Conservation (phyloP, 2,329 filamentous ascomycete genomes). For the Didymellaceae sp. region DNA sequence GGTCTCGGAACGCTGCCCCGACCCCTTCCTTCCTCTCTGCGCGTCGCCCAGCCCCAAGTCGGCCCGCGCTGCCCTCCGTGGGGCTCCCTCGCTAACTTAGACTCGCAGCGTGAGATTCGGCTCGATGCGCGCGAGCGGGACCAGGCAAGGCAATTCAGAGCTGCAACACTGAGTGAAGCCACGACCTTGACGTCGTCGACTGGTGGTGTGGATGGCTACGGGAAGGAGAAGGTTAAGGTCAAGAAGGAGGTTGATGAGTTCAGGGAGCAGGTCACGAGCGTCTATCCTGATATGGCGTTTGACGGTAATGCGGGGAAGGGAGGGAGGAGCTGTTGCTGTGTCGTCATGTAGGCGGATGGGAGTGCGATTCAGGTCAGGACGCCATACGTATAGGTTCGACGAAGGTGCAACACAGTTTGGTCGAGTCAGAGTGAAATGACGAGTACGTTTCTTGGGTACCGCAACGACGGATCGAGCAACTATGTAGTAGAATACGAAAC, state of each 20-base stretch:
- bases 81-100: slow-evolving; percentile 20
- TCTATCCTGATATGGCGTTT: slow-evolving; percentile 35
- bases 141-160: neutral
- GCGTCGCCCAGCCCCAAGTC: slow-evolving; percentile 1
- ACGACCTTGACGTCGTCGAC: neutral
- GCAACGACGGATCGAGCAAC: too few relatives aligned
- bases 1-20: slow-evolving; percentile 2
- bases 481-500: too few relatives aligned
- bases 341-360: slow-evolving; percentile 24
- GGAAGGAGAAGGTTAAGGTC: slow-evolving; percentile 11
- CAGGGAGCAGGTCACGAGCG: slow-evolving; percentile 23
- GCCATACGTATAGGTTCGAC: neutral
- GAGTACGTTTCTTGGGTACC: neutral
- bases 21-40: slow-evolving; percentile 3
- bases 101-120: slow-evolving; percentile 15
- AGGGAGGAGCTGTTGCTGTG: slow-evolving; percentile 19
- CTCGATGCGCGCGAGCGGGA: slow-evolving; percentile 10
- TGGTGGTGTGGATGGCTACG: too few relatives aligned
- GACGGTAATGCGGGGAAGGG: slow-evolving; percentile 19
- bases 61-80: slow-evolving; percentile 25
- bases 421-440: too few relatives aligned
- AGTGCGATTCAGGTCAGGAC: neutral
- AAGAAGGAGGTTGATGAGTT: slow-evolving; percentile 28
- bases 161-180: neutral
- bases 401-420: too few relatives aligned